Percentiles rank a stretch among this genome's conserved stretches.
Conservation (phyloP, 352 stramenopile species). For the Phytophthora hibernalis region DNA sequence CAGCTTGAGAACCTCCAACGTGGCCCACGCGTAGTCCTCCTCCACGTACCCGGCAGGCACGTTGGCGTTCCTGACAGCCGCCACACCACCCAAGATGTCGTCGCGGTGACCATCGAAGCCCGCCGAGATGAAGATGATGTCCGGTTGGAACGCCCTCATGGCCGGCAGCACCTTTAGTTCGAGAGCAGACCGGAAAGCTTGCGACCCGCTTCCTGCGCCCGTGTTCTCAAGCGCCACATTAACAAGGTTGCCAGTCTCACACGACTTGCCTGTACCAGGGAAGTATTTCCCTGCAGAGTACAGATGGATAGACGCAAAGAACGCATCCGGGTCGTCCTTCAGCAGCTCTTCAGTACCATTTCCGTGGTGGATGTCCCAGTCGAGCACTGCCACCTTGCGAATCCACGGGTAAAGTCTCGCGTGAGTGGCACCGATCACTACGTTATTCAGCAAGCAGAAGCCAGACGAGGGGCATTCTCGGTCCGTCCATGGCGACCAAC, state of each 20-base stretch:
- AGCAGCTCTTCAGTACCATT: constrained; percentile 97
- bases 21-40: constrained; percentile 86
- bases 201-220: constrained; percentile 67
- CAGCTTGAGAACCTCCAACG: constrained; percentile 77
- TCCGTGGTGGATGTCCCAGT: constrained; percentile 99
- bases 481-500: constrained; percentile 83
- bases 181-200: constrained; percentile 71
- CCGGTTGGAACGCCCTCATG: constrained; percentile 72
- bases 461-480: constrained; percentile 82
- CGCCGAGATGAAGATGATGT: constrained; percentile 91
- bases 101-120: constrained; percentile 90
- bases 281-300: constrained; percentile 83
- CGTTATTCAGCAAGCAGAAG: constrained; percentile 99
- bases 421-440: constrained; percentile 98
- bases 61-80: constrained; percentile 79
- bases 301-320: constrained; percentile 87
- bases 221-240: constrained; percentile 85
- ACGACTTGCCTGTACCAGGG: constrained; percentile 75
- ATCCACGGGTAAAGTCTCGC: constrained; percentile 93
- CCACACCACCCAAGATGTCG: constrained; percentile 82
- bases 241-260: constrained; percentile 62
- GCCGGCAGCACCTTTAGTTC: constrained; percentile 73
- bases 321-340: constrained; percentile 79
- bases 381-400: constrained; percentile 95
- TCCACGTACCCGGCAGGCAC: constrained; percentile 83